Percentiles rank a stretch among this genome's conserved stretches.
These are phyloP conservation scores for Vitis hybrid DNA, from an alignment of 177 flowering plant genomes.

Conservation along the genomic window DNA sequence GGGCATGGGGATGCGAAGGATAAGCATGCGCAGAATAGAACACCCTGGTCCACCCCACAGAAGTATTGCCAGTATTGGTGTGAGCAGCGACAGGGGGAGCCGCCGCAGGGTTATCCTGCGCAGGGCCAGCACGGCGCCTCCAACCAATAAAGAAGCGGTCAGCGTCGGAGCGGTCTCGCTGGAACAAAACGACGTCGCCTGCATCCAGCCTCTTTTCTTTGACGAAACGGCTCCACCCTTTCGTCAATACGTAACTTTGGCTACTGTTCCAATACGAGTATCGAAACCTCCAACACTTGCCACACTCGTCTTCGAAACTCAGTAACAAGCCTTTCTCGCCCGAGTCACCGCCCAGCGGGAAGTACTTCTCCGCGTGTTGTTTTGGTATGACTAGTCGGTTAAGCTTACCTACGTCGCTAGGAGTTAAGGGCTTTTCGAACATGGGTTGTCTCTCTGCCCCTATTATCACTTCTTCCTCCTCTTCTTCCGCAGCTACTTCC, in stretches of 20 bases:
- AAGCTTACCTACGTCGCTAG: constrained; percentile 93
- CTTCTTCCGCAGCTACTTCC: constrained; percentile 4
- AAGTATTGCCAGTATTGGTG: neutral
- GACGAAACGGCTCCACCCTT: constrained; percentile 93
- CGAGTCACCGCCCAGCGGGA: constrained; percentile 58
- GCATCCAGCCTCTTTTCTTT: constrained; percentile 87
- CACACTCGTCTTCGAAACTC: constrained; percentile 66
- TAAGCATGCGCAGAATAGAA: constrained; percentile 39
- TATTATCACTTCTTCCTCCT: neutral
- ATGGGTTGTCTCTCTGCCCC: constrained; percentile 36
- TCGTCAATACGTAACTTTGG: constrained; percentile 92
- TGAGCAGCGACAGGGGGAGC: neutral
- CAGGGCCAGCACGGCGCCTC: constrained; percentile 49
- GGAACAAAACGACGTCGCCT: constrained; percentile 74
- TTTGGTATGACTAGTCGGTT: constrained; percentile 96
- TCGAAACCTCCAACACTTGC: constrained; percentile 71
- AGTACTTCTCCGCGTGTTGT: constrained; percentile 89
- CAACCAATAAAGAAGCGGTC: constrained; percentile 65
- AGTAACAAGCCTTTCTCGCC: constrained; percentile 59
- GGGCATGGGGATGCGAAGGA: constrained; percentile 15
- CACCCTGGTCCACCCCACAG: constrained; percentile 34
- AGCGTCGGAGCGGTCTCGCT: constrained; percentile 32
- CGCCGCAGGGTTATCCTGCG: constrained; percentile 9
- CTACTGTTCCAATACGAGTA: constrained; percentile 97
- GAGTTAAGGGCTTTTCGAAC: constrained; percentile 91